Conservation (phyloP, 257 asterid species). For the Lavandula angustifolia region DNA sequence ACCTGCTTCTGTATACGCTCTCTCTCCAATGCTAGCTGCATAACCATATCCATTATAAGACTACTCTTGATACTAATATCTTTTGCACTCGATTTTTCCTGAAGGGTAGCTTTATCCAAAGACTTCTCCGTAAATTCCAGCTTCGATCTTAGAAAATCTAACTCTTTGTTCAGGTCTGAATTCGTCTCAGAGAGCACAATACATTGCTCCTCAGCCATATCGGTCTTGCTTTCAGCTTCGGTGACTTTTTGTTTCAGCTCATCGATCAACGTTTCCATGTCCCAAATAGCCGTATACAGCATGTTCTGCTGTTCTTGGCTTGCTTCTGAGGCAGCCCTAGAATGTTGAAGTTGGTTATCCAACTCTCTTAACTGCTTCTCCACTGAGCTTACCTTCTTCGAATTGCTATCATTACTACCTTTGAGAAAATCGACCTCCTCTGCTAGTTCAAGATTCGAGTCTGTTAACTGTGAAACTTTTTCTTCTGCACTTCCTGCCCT, state of each 20-base stretch:
- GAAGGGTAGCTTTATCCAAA: conserved; percentile 50
- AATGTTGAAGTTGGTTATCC: conserved; percentile 66
- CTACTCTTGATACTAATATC: conserved; percentile 58
- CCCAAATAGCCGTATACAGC: conserved; percentile 92
- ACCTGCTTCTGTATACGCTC: conserved; percentile 81
- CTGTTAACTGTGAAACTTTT: conserved; percentile 58
- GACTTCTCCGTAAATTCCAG: conserved; percentile 52
- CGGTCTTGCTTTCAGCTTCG: conserved; percentile 61
- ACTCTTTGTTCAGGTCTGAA: conserved; percentile 60
- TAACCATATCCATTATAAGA: conserved; percentile 65
- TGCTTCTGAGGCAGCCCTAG: conserved; percentile 77
- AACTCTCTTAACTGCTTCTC: conserved; percentile 71
- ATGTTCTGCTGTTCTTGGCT: conserved; percentile 86
- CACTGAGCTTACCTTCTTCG: conserved; percentile 56
- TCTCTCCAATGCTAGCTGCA: conserved; percentile 76
- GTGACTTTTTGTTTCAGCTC: conserved; percentile 81
- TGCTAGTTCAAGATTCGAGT: conserved; percentile 67
- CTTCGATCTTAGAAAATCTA: conserved; percentile 48
- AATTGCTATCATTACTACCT: conserved; percentile 55
- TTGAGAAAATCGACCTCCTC: conserved; percentile 78
- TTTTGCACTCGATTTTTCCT: conserved; percentile 57
- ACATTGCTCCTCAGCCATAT: conserved; percentile 62
- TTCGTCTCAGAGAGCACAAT: conserved; percentile 57
- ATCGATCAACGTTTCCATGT: conserved; percentile 91
- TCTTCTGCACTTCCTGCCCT: conserved; percentile 30